phyloP scores from a whole-genome alignment of 345 rosid genomes.

The Balakata baccata region DNA sequence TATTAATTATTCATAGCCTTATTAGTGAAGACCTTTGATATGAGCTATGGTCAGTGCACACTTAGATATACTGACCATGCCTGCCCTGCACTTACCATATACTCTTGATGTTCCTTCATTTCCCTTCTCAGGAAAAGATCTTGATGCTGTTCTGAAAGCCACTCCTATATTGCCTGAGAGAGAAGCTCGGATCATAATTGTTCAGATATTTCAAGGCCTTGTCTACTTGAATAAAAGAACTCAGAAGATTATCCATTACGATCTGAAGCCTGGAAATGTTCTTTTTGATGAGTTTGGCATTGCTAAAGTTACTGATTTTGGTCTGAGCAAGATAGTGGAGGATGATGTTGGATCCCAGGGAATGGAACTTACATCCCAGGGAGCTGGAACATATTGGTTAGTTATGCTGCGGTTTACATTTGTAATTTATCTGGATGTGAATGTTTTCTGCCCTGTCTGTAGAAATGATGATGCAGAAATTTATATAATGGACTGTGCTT shows the following conservation, averaged over 20 bases:
- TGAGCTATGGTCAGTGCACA: constrained; percentile 1
- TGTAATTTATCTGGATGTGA: constrained; percentile 10
- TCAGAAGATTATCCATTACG: constrained; percentile 95
- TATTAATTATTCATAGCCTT: not conserved
- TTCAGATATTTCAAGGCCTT: constrained; percentile 97
- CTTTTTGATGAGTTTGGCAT: constrained; percentile 91
- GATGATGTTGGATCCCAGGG: constrained; percentile 93
- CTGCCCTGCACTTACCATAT: constrained; percentile 11
- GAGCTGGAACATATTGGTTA: constrained; percentile 99
- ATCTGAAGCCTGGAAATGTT: constrained; percentile 98
- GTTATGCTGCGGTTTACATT: constrained; percentile 23
- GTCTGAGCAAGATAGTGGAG: constrained; percentile 98
- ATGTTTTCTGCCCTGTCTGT: not conserved
- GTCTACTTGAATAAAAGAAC: constrained; percentile 77
- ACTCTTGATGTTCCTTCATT: constrained; percentile 6
- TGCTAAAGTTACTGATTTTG: constrained; percentile 99
- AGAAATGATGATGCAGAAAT: not conserved
- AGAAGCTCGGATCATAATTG: constrained; percentile 88
- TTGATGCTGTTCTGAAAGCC: constrained; percentile 94
- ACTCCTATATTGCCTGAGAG: constrained; percentile 91
- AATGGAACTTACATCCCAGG: constrained; percentile 99
- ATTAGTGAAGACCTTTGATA: constrained; percentile 1
- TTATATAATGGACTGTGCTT: not conserved
- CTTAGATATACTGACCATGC: constrained; percentile 3
- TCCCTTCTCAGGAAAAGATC: constrained; percentile 75